phyloP scores from a whole-genome alignment of 2,329 filamentous ascomycete genomes.

The Cladobotryum protrusum region DNA sequence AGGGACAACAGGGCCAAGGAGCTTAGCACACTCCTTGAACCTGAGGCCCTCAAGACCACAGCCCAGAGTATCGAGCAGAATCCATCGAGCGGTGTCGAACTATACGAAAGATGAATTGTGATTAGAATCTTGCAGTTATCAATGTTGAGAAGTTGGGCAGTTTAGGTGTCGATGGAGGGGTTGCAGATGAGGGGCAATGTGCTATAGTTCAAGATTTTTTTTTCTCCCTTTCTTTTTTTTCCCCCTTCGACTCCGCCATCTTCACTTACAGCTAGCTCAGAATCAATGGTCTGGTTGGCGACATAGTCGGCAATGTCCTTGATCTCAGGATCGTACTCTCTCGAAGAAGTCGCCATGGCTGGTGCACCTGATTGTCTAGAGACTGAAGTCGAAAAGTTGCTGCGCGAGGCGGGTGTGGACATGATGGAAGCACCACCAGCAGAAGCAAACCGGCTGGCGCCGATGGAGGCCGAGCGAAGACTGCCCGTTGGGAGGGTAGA shows the following conservation, averaged over 20 bases:
- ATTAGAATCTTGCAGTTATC: neutral
- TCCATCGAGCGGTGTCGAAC: slow-evolving; percentile 94
- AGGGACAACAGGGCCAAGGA: slow-evolving; percentile 84
- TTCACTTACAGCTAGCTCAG: slow-evolving; percentile 80
- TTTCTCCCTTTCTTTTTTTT: neutral
- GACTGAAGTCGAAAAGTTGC: slow-evolving; percentile 45
- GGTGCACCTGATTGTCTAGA: slow-evolving; percentile 43
- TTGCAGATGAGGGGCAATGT: too few relatives aligned
- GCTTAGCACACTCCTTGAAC: slow-evolving; percentile 93
- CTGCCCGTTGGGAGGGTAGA: slow-evolving; percentile 20
- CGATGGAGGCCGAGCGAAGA: slow-evolving; percentile 19
- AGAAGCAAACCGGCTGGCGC: slow-evolving; percentile 24
- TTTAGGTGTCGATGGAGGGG: too few relatives aligned
- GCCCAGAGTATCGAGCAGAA: slow-evolving; percentile 93
- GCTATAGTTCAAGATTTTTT: neutral
- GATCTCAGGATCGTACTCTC: slow-evolving; percentile 85
- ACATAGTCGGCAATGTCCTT: slow-evolving; percentile 93
- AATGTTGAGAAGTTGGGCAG: too few relatives aligned
- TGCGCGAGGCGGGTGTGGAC: slow-evolving; percentile 30
- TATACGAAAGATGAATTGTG: slow-evolving; percentile 26
- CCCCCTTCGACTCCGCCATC: slow-evolving; percentile 28
- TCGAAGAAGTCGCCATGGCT: slow-evolving; percentile 42
- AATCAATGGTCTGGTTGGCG: slow-evolving; percentile 84
- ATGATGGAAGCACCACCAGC: slow-evolving; percentile 32
- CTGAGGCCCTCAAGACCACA: slow-evolving; percentile 92